Conservation (phyloP, 495 filamentous ascomycete species). For the Penicillium paradoxum region DNA sequence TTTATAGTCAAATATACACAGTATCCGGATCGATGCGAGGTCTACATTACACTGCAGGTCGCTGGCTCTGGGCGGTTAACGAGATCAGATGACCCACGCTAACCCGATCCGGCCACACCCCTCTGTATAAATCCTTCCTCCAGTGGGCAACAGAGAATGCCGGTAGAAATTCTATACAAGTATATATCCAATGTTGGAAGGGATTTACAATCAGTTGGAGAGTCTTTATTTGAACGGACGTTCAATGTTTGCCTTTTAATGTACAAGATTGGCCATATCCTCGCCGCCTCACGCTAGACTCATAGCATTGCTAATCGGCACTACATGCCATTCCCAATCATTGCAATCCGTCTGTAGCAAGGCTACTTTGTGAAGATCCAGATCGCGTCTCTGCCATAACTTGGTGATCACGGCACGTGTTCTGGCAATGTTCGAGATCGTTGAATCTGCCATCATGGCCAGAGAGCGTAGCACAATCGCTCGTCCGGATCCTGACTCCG, state of each 20-base stretch:
- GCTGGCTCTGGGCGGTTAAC: conserved; percentile 5
- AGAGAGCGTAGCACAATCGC: conserved; percentile 37
- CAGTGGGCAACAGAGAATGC: too few relatives aligned
- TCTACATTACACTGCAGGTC: background rate
- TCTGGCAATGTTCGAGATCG: conserved; percentile 38
- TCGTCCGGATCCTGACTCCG: conserved; percentile 26
- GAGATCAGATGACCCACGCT: conserved; percentile 9
- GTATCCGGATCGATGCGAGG: background rate
- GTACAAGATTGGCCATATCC: background rate
- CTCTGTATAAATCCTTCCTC: background rate
- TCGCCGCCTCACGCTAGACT: conserved; percentile 33
- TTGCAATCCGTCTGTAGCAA: conserved; percentile 21
- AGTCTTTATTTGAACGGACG: background rate
- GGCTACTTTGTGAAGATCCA: conserved; percentile 28
- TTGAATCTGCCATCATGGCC: conserved; percentile 38
- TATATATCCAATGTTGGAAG: too few relatives aligned
- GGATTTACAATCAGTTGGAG: too few relatives aligned
- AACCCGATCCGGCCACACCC: conserved; percentile 1
- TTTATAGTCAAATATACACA: background rate
- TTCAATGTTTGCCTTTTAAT: background rate
- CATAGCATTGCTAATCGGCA: conserved; percentile 39
- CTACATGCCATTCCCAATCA: conserved; percentile 43
- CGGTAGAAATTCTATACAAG: too few relatives aligned
- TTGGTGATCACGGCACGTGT: conserved; percentile 40
- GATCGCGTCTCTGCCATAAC: conserved; percentile 41